Conservation (phyloP, 768 basidiomycete genomes). For the Hysterangium stoloniferum region DNA sequence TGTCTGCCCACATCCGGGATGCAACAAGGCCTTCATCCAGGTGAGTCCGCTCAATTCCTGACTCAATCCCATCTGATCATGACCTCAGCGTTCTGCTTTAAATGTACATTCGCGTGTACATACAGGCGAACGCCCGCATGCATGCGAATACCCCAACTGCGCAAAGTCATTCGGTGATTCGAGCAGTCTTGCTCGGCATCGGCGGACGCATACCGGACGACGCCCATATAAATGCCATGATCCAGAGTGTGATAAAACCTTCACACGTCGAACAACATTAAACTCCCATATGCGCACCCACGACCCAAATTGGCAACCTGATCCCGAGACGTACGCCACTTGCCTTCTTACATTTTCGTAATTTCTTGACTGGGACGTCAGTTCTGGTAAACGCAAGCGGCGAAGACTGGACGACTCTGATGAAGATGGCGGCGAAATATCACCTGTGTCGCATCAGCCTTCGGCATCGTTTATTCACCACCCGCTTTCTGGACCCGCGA, state of each 20-base stretch:
- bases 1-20: slow-evolving; percentile 59
- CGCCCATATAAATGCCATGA: slow-evolving; percentile 84
- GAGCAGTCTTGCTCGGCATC: slow-evolving; percentile 84
- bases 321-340: slow-evolving; percentile 64
- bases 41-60: slow-evolving; percentile 31
- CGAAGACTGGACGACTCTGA: slow-evolving; percentile 40
- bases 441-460: slow-evolving; percentile 14
- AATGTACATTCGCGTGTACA: slow-evolving; percentile 86
- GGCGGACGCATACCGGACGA: slow-evolving; percentile 82
- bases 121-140: slow-evolving; percentile 89
- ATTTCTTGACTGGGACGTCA: slow-evolving; percentile 17
- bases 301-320: slow-evolving; percentile 78
- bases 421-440: slow-evolving; percentile 41
- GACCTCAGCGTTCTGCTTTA: slow-evolving; percentile 70
- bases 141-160: slow-evolving; percentile 84
- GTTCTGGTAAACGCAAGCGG: slow-evolving; percentile 52
- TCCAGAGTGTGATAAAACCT: slow-evolving; percentile 77
- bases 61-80: slow-evolving; percentile 1
- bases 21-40: slow-evolving; percentile 91
- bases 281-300: slow-evolving; percentile 85
- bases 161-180: slow-evolving; percentile 87
- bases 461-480: slow-evolving; percentile 10
- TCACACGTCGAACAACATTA: slow-evolving; percentile 77
- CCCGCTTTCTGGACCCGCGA: slow-evolving; percentile 8
- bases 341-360: slow-evolving; percentile 12